Percentiles rank a stretch among this genome's conserved stretches.
Evolutionary conservation across 169 alveolate species (phyloP).

Genomic region (Babesia microti): DNA sequence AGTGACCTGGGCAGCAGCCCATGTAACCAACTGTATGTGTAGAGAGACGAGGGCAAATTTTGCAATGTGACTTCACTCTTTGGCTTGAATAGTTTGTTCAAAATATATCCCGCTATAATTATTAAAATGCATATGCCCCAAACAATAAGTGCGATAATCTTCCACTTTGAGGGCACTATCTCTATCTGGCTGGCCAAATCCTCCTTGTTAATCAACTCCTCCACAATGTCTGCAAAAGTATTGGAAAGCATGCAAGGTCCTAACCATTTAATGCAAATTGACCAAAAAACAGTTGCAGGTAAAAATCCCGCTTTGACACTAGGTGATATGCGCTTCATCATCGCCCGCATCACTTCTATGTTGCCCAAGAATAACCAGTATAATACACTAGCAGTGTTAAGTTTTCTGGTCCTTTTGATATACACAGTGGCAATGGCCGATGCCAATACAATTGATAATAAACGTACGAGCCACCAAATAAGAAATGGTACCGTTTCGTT

Average conservation of each 20-base stretch:
- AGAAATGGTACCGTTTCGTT: slow-evolving; percentile 21
- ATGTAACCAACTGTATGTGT: too few species aligned
- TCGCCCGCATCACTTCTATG: slow-evolving; percentile 41
- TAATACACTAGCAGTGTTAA: neutral
- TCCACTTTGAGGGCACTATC: slow-evolving; percentile 22
- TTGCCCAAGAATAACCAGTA: slow-evolving; percentile 51
- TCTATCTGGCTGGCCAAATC: slow-evolving; percentile 17
- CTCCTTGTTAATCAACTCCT: slow-evolving; percentile 43
- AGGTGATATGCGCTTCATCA: slow-evolving; percentile 43
- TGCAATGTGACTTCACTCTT: too few species aligned
- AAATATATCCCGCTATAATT: slow-evolving; percentile 17
- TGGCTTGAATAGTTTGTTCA: too few species aligned
- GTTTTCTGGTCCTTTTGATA: neutral
- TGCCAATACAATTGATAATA: slow-evolving; percentile 16
- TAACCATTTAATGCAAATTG: slow-evolving; percentile 56
- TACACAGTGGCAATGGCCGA: slow-evolving; percentile 3
- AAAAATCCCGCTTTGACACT: slow-evolving; percentile 39
- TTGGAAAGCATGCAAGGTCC: slow-evolving; percentile 50
- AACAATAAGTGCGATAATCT: slow-evolving; percentile 10
- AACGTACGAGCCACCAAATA: slow-evolving; percentile 29
- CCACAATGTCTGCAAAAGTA: slow-evolving; percentile 53
- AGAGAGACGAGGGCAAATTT: too few species aligned
- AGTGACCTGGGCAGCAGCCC: too few species aligned
- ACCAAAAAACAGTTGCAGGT: slow-evolving; percentile 48
- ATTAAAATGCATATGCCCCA: slow-evolving; percentile 28